Evolutionary conservation across 352 stramenopile species (phyloP).

Genomic region (Phytophthora citricola): DNA sequence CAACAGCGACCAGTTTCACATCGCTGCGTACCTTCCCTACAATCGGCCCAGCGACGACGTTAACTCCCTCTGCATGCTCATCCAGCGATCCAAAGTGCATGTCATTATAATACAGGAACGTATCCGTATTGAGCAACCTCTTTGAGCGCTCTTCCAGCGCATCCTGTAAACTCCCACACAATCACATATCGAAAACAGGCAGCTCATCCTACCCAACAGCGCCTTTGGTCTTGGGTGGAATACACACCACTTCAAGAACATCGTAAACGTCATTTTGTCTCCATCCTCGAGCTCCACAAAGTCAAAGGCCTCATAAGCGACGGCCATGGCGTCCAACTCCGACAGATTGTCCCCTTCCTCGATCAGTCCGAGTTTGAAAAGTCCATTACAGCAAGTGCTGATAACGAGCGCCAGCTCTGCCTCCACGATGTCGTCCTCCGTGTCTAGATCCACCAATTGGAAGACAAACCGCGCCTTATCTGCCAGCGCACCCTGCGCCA

Average conservation of each 20-base stretch:
- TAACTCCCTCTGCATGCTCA: constrained; percentile 21
- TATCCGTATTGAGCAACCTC: constrained; percentile 6
- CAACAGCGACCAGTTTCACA: not conserved
- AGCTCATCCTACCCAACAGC: constrained; percentile 67
- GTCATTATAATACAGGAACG: constrained; percentile 43
- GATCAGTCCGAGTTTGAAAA: constrained; percentile 47
- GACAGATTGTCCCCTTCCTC: constrained; percentile 11
- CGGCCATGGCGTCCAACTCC: constrained; percentile 57
- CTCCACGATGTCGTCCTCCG: constrained; percentile 78
- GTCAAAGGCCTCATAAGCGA: constrained; percentile 77
- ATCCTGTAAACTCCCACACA: constrained; percentile 40
- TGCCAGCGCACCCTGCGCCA: constrained; percentile 58
- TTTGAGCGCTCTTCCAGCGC: constrained; percentile 31
- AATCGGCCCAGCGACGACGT: constrained; percentile 51
- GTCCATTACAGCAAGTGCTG: constrained; percentile 52
- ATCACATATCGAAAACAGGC: constrained; percentile 51
- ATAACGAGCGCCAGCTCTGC: constrained; percentile 74
- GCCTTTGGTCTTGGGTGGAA: constrained; percentile 65
- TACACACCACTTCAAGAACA: constrained; percentile 73
- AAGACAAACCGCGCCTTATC: constrained; percentile 71
- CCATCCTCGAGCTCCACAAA: constrained; percentile 65
- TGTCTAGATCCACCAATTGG: constrained; percentile 72
- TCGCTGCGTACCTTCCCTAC: constrained; percentile 21
- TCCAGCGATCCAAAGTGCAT: constrained; percentile 36
- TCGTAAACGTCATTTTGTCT: constrained; percentile 72